A percentile compares a stretch with the other conserved stretches of the same genome.
Evolutionary conservation across 2,329 filamentous ascomycete genomes (phyloP).

Genomic region (Aspergillus pseudotamarii): DNA sequence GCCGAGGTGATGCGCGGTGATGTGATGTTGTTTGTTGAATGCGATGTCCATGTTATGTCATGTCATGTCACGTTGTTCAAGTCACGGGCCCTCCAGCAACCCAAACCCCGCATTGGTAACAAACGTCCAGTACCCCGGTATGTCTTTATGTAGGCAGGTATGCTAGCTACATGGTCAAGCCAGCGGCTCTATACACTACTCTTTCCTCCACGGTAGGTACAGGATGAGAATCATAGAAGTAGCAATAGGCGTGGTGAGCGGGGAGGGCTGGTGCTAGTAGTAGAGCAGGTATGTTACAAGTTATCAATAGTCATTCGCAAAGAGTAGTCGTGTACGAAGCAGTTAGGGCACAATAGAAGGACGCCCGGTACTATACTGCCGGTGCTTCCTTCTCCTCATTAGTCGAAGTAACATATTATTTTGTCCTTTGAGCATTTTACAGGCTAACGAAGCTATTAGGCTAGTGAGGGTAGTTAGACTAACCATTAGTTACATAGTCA

Average conservation of each 20-base stretch:
- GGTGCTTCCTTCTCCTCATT: neutral
- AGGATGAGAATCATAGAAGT: neutral
- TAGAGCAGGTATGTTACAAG: too few species aligned
- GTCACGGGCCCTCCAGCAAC: constrained; percentile 7
- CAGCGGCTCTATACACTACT: neutral
- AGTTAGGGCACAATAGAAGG: neutral
- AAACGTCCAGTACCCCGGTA: neutral
- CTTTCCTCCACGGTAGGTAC: too few species aligned
- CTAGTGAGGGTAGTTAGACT: neutral
- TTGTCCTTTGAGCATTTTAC: neutral
- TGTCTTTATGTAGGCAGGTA: neutral
- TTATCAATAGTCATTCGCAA: too few species aligned
- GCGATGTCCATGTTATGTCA: neutral
- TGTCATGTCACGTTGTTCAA: constrained; percentile 19
- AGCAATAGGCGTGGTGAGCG: neutral
- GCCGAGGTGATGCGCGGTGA: neutral
- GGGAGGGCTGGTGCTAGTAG: neutral
- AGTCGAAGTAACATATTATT: too few species aligned
- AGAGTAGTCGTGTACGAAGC: too few species aligned
- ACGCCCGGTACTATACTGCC: neutral
- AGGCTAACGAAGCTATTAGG: neutral
- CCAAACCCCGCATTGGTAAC: constrained; percentile 13
- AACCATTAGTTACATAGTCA: neutral
- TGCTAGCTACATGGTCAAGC: neutral
- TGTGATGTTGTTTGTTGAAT: neutral